Base-by-base conservation (phyloP, 2,329 filamentous ascomycete genomes). In the Trichoderma afroharzianum region DNA sequence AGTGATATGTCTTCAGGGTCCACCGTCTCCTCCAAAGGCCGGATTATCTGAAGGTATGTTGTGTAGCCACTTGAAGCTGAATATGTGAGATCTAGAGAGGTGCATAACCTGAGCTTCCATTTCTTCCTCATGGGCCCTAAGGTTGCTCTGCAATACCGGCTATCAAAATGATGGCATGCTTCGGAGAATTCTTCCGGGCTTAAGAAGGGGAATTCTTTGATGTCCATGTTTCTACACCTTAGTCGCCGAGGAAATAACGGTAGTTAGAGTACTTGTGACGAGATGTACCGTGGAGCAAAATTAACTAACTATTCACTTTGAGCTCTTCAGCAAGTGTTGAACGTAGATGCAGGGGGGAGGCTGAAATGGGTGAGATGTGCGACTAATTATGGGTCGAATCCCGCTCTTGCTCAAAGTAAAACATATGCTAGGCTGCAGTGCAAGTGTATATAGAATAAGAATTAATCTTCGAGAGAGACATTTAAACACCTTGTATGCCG, bases 101-200 rank as follows among this genome's bases (percentile, higher is more conserved):
- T 86, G 79, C 85, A 87, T 63, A 85, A 81, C 69, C 83, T 81
- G 71, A 91, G 81, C 76, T 86, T 88, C 85, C 88, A 90, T 71
- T 83, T 82, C 73, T 81, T 82, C 70, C 88, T 85, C 47, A 87
- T 76, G 7, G 84, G 83, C 3, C 88, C 90, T 3, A 90, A 82
- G 39, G 82, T 88, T 68, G 86, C 88, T 77, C 84, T 86, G 71
- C 86, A 84, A 79, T 91, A 91, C 73, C 80, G 84, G 47, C 85
- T 83, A 73, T 91, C 89, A 26, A 91, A 83, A 69, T 87, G 83
- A 75, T 91, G 87, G 79, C 91, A 93, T 69, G 86, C 88, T 76
- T 89, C 85, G 68, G 87, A 81, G 74, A 93, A 93, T 77, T 93
- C 91, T 53, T 88, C 85, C 12, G 81, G 76, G 12, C 81, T 86